Evolutionary conservation across 2,329 filamentous ascomycete species (phyloP).

Genomic region (Rutstroemia sp.): DNA sequence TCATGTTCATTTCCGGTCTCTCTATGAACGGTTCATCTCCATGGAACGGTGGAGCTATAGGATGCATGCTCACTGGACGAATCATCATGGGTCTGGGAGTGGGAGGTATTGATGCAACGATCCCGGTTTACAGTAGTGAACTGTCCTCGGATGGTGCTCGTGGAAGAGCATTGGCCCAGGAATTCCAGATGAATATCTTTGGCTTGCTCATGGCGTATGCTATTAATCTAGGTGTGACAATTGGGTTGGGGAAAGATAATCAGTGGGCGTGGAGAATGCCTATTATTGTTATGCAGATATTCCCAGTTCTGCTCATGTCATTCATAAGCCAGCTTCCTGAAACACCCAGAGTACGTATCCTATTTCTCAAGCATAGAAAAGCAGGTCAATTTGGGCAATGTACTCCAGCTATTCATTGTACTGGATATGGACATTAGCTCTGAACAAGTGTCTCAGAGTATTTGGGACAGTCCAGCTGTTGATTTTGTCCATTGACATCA

Average conservation of each 20-base stretch:
- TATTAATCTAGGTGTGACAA: constrained; percentile 49
- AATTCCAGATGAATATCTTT: constrained; percentile 59
- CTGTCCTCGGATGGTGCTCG: constrained; percentile 47
- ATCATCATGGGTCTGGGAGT: constrained; percentile 48
- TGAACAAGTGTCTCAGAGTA: too few species aligned
- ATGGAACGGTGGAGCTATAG: constrained; percentile 42
- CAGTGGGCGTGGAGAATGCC: constrained; percentile 57
- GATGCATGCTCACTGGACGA: constrained; percentile 29
- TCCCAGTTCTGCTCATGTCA: constrained; percentile 45
- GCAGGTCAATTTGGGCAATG: too few species aligned
- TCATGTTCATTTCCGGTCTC: constrained; percentile 53
- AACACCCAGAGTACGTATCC: constrained; percentile 35
- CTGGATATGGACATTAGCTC: too few species aligned
- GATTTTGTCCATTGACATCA: too few species aligned
- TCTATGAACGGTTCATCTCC: constrained; percentile 33
- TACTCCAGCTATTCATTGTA: too few species aligned
- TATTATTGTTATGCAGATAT: constrained; percentile 54
- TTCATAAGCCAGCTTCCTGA: constrained; percentile 48
- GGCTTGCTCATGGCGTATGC: constrained; percentile 53
- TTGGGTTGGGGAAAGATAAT: constrained; percentile 44
- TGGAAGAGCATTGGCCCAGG: constrained; percentile 51
- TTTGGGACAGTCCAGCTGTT: too few species aligned
- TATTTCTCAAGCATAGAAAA: too few species aligned
- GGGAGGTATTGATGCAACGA: constrained; percentile 53
- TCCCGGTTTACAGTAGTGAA: constrained; percentile 53